These are phyloP conservation scores for Brassica hybrid DNA, from an alignment of 441 rosid genomes.

Conservation along the genomic window DNA sequence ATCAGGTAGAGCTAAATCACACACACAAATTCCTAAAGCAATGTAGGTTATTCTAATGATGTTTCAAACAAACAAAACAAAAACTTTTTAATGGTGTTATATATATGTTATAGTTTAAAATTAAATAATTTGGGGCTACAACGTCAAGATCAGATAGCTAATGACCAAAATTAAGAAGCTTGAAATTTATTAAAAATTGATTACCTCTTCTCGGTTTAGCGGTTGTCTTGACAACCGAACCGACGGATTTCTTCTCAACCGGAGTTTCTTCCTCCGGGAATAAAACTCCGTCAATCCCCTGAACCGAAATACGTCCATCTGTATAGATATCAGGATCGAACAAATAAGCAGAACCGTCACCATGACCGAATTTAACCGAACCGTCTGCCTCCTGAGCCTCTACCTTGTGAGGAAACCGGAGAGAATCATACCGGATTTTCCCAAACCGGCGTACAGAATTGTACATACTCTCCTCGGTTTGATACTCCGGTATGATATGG, in stretches of 20 bases:
- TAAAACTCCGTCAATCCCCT: constrained; percentile 68
- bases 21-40: constrained; percentile 11
- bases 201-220: constrained; percentile 82
- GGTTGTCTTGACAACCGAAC: constrained; percentile 42
- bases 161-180: constrained; percentile 3
- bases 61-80: neutral
- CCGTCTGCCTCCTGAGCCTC: constrained; percentile 70
- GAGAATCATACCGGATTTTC: constrained; percentile 57
- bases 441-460: constrained; percentile 69
- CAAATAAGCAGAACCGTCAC: constrained; percentile 61
- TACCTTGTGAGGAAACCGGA: constrained; percentile 64
- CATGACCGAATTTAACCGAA: constrained; percentile 66
- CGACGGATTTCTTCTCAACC: constrained; percentile 21
- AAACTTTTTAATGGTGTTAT: constrained; percentile 8
- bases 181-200: constrained; percentile 7
- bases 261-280: constrained; percentile 58
- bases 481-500: constrained; percentile 81
- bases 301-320: constrained; percentile 74
- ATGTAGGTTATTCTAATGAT: neutral
- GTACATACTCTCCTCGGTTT: constrained; percentile 75
- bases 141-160: constrained; percentile 24
- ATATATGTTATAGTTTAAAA: neutral
- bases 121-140: constrained; percentile 16
- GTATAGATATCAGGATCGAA: constrained; percentile 76
- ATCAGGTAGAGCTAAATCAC: neutral